phyloP scores from a whole-genome alignment of 176 grass and related monocot genomes.

The Areca catechu region DNA sequence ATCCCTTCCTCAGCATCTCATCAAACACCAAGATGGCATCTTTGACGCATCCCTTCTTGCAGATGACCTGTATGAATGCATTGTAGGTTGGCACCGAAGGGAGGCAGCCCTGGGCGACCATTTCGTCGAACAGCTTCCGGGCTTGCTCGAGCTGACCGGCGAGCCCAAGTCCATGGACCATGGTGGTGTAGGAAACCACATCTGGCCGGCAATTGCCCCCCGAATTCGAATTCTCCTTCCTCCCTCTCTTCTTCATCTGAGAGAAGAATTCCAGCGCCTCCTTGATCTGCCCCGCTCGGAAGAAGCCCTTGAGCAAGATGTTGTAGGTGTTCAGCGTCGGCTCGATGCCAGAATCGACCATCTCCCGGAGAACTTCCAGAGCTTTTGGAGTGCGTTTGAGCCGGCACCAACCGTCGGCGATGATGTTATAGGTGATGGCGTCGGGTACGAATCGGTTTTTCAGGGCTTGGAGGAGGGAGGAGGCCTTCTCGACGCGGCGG shows the following conservation, averaged over 20 bases:
- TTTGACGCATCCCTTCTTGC: constrained; percentile 64
- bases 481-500: constrained; percentile 55
- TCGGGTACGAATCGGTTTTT: constrained; percentile 49
- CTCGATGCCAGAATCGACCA: constrained; percentile 64
- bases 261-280: constrained; percentile 76
- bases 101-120: constrained; percentile 44
- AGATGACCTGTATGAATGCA: constrained; percentile 76
- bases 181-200: constrained; percentile 72
- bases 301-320: constrained; percentile 80
- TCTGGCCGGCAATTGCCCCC: constrained; percentile 39
- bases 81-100: constrained; percentile 71
- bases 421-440: constrained; percentile 65
- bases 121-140: constrained; percentile 69
- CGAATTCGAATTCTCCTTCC: constrained; percentile 12
- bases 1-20: constrained; percentile 43
- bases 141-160: constrained; percentile 51
- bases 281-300: constrained; percentile 51
- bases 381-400: constrained; percentile 71
- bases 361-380: constrained; percentile 58
- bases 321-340: constrained; percentile 92
- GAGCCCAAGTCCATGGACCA: constrained; percentile 61
- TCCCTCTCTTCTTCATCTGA: constrained; percentile 82
- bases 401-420: constrained; percentile 84
- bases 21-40: constrained; percentile 59
- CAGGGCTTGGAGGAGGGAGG: constrained; percentile 61